phyloP scores from a whole-genome alignment of 1,284 basidiomycete species.

The Exobasidium rhododendri region DNA sequence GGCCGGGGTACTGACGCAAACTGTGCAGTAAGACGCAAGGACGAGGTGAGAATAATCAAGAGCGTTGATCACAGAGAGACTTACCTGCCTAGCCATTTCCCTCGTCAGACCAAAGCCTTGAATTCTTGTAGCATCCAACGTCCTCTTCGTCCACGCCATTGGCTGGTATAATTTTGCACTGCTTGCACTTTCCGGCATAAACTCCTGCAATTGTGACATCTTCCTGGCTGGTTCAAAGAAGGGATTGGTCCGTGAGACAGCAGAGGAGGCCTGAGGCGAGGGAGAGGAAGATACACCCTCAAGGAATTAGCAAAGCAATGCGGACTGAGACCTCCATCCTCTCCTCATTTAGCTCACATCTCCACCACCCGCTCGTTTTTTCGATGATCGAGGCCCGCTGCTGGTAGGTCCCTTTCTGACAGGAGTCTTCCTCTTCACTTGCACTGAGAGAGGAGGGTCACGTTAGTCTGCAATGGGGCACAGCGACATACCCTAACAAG shows the following conservation, averaged over 20 bases:
- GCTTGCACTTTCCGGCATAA: conserved; percentile 33
- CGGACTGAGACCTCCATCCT: background rate
- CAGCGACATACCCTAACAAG: too few relatives aligned
- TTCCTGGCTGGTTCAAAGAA: conserved; percentile 35
- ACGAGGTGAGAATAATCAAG: conserved; percentile 1
- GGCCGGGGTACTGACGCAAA: conserved; percentile 31
- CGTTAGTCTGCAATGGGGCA: too few relatives aligned
- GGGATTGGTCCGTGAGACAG: background rate
- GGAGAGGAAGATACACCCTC: too few relatives aligned
- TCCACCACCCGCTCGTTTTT: background rate
- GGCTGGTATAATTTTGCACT: conserved; percentile 25
- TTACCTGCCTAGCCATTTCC: conserved; percentile 16
- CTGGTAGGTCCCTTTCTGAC: background rate
- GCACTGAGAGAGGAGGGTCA: conserved; percentile 5
- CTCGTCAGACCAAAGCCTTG: conserved; percentile 44
- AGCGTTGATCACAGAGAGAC: background rate
- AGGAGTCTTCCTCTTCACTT: conserved; percentile 6
- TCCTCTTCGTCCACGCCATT: conserved; percentile 32
- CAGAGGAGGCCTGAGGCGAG: background rate
- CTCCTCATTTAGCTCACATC: background rate
- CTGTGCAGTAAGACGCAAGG: conserved; percentile 10
- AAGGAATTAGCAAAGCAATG: background rate
- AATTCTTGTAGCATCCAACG: conserved; percentile 31
- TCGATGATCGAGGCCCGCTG: conserved; percentile 3
- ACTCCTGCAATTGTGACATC: conserved; percentile 35